Evolutionary conservation across 495 filamentous ascomycete species (phyloP).

Genomic region (Neurospora tetraspora): DNA sequence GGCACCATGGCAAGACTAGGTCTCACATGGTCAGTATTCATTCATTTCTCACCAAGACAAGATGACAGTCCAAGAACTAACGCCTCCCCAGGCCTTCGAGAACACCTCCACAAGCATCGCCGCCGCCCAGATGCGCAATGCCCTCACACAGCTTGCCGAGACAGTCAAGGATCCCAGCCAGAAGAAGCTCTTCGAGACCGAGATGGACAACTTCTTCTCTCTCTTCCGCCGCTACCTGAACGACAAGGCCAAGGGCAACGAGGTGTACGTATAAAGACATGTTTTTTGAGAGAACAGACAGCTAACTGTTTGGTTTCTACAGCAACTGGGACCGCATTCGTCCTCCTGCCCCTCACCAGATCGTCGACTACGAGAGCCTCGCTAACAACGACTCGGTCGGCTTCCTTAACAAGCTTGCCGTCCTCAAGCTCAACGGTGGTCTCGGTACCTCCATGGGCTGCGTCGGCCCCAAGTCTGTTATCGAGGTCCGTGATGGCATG

Average conservation of each 20-base stretch:
- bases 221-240: slow-evolving; percentile 97
- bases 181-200: slow-evolving; percentile 94
- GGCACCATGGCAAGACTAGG: slow-evolving; percentile 90
- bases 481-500: slow-evolving; percentile 99
- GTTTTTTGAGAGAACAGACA: no score
- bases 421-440: slow-evolving; percentile 98
- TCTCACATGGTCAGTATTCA: slow-evolving; percentile 93
- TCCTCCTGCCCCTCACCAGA: slow-evolving; percentile 81
- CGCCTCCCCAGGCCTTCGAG: slow-evolving; percentile 73
- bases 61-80: slow-evolving; percentile 11
- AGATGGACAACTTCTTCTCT: slow-evolving; percentile 99
- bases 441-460: slow-evolving; percentile 99
- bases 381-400: slow-evolving; percentile 77
- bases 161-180: slow-evolving; percentile 69
- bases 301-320: slow-evolving; percentile 29
- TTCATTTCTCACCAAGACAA: not conserved
- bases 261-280: slow-evolving; percentile 58
- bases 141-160: slow-evolving; percentile 84
- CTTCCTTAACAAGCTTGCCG: slow-evolving; percentile 94
- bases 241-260: slow-evolving; percentile 96
- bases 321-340: slow-evolving; percentile 88
- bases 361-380: slow-evolving; percentile 84
- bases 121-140: slow-evolving; percentile 97
- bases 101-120: slow-evolving; percentile 98
- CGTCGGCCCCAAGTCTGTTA: slow-evolving; percentile 98